Conservation (phyloP, 306 rosid genomes). For the Malus sieversii region DNA sequence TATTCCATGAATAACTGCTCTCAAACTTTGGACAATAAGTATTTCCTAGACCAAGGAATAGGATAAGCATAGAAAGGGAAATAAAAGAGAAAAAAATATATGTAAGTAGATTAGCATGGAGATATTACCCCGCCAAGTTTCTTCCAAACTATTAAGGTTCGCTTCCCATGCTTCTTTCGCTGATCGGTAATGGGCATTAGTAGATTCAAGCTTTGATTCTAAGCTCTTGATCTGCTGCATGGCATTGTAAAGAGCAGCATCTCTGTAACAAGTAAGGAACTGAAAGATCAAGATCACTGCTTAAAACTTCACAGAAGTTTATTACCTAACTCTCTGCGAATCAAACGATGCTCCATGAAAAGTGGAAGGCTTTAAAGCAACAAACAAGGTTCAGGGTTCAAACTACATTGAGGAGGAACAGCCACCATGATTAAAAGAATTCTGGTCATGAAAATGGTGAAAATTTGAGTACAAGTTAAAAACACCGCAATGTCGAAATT, state of each 20-base stretch:
- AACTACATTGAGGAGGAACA: background rate
- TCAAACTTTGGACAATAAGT: background rate
- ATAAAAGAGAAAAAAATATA: conserved; percentile 9
- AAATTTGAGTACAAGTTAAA: background rate
- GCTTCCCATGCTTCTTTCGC: conserved; percentile 91
- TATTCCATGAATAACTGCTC: conserved; percentile 10
- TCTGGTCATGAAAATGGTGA: background rate
- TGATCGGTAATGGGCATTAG: conserved; percentile 49
- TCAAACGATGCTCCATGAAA: background rate
- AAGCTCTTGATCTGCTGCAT: conserved; percentile 63
- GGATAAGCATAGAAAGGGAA: background rate
- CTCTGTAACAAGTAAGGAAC: conserved; percentile 51
- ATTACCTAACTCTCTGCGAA: background rate
- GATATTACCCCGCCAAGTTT: conserved; percentile 79
- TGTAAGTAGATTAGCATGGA: conserved; percentile 11
- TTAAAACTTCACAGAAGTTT: conserved; percentile 10
- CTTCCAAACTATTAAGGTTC: conserved; percentile 80
- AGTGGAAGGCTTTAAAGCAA: background rate
- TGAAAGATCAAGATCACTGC: conserved; percentile 17
- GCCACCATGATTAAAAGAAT: background rate
- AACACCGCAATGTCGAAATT: background rate
- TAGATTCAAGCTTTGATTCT: conserved; percentile 64
- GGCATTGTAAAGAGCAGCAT: conserved; percentile 44
- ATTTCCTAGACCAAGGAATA: background rate
- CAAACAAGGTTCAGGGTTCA: background rate